Base-by-base conservation (phyloP, 495 filamentous ascomycete genomes). In the Penicillium cinerascens region DNA sequence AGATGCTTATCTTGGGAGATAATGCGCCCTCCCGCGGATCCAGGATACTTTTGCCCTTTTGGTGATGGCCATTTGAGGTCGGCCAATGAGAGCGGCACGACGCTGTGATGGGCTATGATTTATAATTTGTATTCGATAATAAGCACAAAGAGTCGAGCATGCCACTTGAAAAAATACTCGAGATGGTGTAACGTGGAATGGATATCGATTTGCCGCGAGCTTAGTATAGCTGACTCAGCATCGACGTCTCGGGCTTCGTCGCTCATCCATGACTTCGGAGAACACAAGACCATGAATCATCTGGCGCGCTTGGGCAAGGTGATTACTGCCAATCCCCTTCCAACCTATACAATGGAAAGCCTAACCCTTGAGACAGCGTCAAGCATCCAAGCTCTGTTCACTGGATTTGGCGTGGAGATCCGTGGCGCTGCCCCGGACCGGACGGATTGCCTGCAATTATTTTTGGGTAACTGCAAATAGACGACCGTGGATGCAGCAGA, bases 31-130 rank as follows among this genome's bases (percentile, higher is more conserved):
- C 29, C 10, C 26, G 4, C 4, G 26, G 7, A 29, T 33, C 29
- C 11, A 35, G 58, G 58, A 57, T 44, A 7, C 16, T 25, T 51
- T 54, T 53, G 42, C 59, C 59, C 44, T n/a, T 39, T 56, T 39
- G 35, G 43, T 35, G 22, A 15, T 10, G 27, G 8, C 37, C 7
- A 11, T 1, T 20, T 4, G 10, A 3, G 2, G 1, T 33, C 3
- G 37, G 37, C 37, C 15, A 39, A 39, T 18, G 10, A 33, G 8
- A 13, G 29, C 8, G 9, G 13, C 8, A 13, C 7, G 1, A 9
- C 1, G 26, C 26, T 29, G 7, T 10, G 11, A 29, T 29, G 10
- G 29, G 10, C 8, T 33, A 13, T 1, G 22, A 33, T 10, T 1
- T 1, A 3, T 29, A 29, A 6, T 13, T 10, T 13, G 13, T 11